Evolutionary conservation across 768 basidiomycete genomes (phyloP).

Genomic region (Rhodotorula diobovata): DNA sequence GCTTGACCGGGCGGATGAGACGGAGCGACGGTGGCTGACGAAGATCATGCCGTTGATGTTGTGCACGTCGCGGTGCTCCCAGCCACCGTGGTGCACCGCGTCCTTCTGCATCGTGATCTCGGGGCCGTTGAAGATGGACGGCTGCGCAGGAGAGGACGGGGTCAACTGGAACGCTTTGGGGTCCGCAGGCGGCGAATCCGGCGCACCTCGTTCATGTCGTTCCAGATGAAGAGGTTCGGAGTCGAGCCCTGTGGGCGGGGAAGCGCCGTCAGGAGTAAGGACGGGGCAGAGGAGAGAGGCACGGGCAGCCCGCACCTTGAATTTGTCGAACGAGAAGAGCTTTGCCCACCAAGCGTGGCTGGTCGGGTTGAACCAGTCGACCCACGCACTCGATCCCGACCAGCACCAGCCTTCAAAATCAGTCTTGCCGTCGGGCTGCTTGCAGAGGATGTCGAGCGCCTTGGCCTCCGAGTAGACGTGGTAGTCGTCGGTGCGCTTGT

Average conservation of each 20-base stretch:
- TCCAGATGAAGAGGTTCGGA: conserved; percentile 86
- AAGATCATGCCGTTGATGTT: conserved; percentile 95
- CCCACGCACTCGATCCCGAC: conserved; percentile 93
- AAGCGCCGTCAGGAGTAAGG: not conserved
- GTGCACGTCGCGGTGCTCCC: conserved; percentile 97
- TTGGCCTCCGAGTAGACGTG: conserved; percentile 80
- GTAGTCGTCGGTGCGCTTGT: conserved; percentile 75
- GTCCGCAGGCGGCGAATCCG: not conserved
- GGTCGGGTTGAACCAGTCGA: conserved; percentile 90
- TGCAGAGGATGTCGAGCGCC: conserved; percentile 75
- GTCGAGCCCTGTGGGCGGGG: conserved; percentile 55
- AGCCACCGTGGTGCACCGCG: conserved; percentile 79
- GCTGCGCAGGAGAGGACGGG: conserved; percentile 53
- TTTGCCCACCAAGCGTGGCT: conserved; percentile 87
- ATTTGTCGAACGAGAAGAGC: conserved; percentile 64
- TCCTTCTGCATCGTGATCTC: conserved; percentile 81
- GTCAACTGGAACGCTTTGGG: conserved; percentile 9
- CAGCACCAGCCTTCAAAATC: conserved; percentile 99
- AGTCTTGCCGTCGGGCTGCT: conserved; percentile 64
- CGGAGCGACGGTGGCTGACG: conserved; percentile 43
- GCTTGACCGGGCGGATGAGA: too few species aligned
- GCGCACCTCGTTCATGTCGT: conserved; percentile 95
- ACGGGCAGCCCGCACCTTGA: conserved; percentile 47
- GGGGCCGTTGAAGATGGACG: conserved; percentile 96
- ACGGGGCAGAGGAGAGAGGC: conserved; percentile 52